Conservation (phyloP, 2,329 filamentous ascomycete species). For the Ophiostoma fasciatum region DNA sequence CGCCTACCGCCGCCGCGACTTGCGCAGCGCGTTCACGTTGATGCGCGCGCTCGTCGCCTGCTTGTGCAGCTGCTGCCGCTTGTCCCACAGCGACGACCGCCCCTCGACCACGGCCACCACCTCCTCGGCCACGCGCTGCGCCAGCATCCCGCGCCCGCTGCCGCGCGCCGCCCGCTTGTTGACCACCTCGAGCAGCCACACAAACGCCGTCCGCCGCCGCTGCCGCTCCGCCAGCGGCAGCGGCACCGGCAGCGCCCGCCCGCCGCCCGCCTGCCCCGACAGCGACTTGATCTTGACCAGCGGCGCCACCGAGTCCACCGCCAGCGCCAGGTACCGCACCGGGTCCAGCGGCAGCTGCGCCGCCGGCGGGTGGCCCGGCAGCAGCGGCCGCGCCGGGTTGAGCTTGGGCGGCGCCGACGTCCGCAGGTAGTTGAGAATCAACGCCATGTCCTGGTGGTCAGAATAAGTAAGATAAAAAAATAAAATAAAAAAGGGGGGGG, state of each 20-base stretch:
- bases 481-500: not conserved
- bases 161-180: constrained; percentile 61
- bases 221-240: constrained; percentile 61
- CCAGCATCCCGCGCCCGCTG: constrained; percentile 57
- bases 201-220: constrained; percentile 61
- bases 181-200: constrained; percentile 81
- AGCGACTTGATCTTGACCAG: constrained; percentile 66
- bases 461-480: constrained; percentile 8
- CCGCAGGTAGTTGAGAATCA: constrained; percentile 71
- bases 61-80: constrained; percentile 65
- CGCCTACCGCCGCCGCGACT: too few species aligned
- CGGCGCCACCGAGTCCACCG: constrained; percentile 85
- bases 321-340: constrained; percentile 73
- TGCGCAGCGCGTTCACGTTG: constrained; percentile 43
- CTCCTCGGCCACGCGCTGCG: constrained; percentile 70
- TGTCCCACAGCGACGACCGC: constrained; percentile 70
- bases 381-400: constrained; percentile 54
- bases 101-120: constrained; percentile 80
- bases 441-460: constrained; percentile 56
- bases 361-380: constrained; percentile 63
- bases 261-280: constrained; percentile 72
- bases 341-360: constrained; percentile 77
- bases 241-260: constrained; percentile 68
- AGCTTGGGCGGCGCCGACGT: constrained; percentile 66
- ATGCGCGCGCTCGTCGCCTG: constrained; percentile 61